Base-by-base conservation (phyloP, 164 flowering plant genomes). In the Kalanchoe fedtschenkoi region DNA sequence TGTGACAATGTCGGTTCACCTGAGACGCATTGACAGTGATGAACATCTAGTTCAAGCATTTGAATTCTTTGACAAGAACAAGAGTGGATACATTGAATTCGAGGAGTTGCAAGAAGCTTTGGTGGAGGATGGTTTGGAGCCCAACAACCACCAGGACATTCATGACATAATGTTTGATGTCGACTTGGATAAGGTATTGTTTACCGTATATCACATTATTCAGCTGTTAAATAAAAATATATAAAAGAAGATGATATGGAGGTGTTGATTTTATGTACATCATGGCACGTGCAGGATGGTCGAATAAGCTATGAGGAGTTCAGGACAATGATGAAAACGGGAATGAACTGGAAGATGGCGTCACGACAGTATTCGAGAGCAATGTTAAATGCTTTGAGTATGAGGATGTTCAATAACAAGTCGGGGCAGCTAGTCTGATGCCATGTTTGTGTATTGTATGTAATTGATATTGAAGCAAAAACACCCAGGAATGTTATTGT, bases 231-330 rank as follows among this genome's bases (percentile, higher is more conserved):
- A 44, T 4, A 44, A n/a, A n/a, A n/a, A n/a, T n/a, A n/a, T n/a
- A n/a, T n/a, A n/a, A n/a, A n/a, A n/a, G n/a, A n/a, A n/a, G n/a
- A n/a, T n/a, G n/a, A n/a, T n/a, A n/a, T n/a, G n/a, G n/a, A n/a
- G n/a, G n/a, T n/a, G n/a, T n/a, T n/a, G n/a, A n/a, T n/a, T n/a
- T n/a, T n/a, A n/a, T n/a, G n/a, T n/a, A n/a, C n/a, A n/a, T n/a
- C n/a, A n/a, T n/a, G n/a, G n/a, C n/a, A n/a, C n/a, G n/a, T 44
- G 21, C 26, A 56, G 95, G 97, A 87, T 61, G 97, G 95, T 9
- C 76, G 86, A 60, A 85, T 87, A 41, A 83, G 97, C 70, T 87
- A 70, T 30, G 76, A 72, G 2, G 97, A 89, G 63, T 89, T 87
- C 51, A 71, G 72, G 66, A 76, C 78, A 21, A 87, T 84, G 95